Base-by-base conservation (phyloP, 805 yeast species). In the Vanderwaltozyma yarrowii region DNA sequence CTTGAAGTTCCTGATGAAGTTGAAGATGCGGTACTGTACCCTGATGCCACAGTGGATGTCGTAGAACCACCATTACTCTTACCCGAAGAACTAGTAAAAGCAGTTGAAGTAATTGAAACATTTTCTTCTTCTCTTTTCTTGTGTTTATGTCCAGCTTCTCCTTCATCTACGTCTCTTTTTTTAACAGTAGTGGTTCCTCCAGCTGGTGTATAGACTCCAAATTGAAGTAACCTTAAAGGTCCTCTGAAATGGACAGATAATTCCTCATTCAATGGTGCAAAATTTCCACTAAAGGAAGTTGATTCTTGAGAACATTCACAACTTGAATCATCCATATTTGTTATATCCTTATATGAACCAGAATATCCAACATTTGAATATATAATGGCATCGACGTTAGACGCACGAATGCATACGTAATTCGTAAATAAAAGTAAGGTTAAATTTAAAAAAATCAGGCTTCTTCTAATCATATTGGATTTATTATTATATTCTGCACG, bases 121-220 rank as follows among this genome's bases (percentile, higher is more conserved):
- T 77, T 78, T 31, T 74, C 68, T 38, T 30, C 33, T 12, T 17
- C 33, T 17, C 65, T 74, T 57, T 80, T 74, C 60, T 70, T 72
- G 57, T 73, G 78, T 33, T 69, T 74, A 52, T 72, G 78, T 13
- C 37, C 48, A 13, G 35, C 38, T 25, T 40, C 44, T 39, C 47
- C 50, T 5, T n/a, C n/a, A n/a, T 68, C 74, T 41, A 14, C 43
- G 56, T 26, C 56, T 68, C 45, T 63, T 69, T 60, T 70, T 69
- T 54, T 66, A 67, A 65, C 58, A 47, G 64, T 58, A 36, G 61
- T 44, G 26, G 69, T 49, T 18, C 73, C 55, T 44, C 85, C 87
- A 53, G 77, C n/a, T n/a, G n/a, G n/a, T n/a, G n/a, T 76, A 71
- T 88, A 92, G 38, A 85, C 96, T 61, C 88, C 96, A 58, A 92